A percentile compares a stretch with the other conserved stretches of the same genome.
Evolutionary conservation across 108 stramenopile species (phyloP).

Genomic region (Cyclotella kingstonii): DNA sequence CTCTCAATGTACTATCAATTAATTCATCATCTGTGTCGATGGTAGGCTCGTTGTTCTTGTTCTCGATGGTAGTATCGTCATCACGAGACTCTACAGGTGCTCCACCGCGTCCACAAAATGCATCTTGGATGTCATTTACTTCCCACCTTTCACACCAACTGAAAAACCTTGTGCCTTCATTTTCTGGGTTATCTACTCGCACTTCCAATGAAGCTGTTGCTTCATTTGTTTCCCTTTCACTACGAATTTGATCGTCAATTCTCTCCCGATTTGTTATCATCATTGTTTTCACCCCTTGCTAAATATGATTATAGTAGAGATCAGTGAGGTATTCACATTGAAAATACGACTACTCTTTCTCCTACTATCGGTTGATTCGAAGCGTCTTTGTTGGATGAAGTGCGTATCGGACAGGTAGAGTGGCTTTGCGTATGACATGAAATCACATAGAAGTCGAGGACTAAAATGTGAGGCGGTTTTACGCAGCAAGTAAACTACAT

Average conservation of each 20-base stretch:
- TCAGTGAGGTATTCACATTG: too few species aligned
- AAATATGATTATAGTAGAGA: too few species aligned
- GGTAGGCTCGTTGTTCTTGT: not conserved
- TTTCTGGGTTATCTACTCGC: not conserved
- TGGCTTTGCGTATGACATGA: too few species aligned
- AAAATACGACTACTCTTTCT: not conserved
- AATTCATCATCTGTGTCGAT: not conserved
- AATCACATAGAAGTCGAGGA: too few species aligned
- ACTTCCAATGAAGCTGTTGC: conserved; percentile 5
- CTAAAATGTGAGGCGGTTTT: too few species aligned
- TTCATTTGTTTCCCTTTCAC: not conserved
- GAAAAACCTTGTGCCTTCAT: conserved; percentile 11
- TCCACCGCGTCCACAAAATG: conserved; percentile 17
- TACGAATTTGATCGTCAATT: conserved; percentile 4
- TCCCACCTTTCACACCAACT: conserved; percentile 29
- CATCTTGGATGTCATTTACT: conserved; percentile 22
- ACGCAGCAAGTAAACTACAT: too few species aligned
- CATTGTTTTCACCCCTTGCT: too few species aligned
- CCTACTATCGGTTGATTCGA: too few species aligned
- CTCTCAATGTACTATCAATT: conserved; percentile 7
- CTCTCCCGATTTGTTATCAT: conserved; percentile 1
- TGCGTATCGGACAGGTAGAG: too few species aligned
- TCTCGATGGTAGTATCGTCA: conserved; percentile 8
- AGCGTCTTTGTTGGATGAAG: too few species aligned
- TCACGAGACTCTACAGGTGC: conserved; percentile 29